Conservation (phyloP, 2,329 filamentous ascomycete species). For the Arthrobotrys iridis region DNA sequence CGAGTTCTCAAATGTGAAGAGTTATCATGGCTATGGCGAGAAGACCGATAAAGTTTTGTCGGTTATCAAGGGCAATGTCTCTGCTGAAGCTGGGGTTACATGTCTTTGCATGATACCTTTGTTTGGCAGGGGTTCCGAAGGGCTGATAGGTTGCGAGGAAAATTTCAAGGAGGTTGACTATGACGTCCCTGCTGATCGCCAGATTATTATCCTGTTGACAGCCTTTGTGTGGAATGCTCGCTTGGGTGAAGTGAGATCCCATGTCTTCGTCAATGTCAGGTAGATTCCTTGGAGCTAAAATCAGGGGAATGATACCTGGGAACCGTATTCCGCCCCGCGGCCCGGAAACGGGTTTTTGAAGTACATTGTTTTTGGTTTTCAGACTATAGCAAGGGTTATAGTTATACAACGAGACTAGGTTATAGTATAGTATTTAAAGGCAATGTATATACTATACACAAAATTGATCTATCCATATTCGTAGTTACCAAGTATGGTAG, state of each 20-base stretch:
- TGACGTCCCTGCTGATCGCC: neutral
- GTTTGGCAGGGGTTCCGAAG: neutral
- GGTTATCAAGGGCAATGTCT: neutral
- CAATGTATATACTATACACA: no score
- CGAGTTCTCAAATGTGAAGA: neutral
- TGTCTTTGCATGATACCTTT: slow-evolving; percentile 3
- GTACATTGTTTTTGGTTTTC: no score
- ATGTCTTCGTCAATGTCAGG: neutral
- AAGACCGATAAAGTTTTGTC: neutral
- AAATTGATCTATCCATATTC: no score
- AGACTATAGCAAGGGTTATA: no score
- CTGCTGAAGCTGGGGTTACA: neutral
- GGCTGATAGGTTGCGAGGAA: neutral
- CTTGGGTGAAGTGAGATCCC: neutral
- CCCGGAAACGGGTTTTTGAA: no score
- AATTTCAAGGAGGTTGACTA: neutral
- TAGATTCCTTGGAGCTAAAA: no score
- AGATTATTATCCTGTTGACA: neutral
- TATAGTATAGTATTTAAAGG: no score
- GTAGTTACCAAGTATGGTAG: no score
- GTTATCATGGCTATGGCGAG: neutral
- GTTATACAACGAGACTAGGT: no score
- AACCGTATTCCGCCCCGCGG: no score
- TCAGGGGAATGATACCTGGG: no score
- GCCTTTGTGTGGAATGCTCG: neutral